Evolutionary conservation across 2,329 filamentous ascomycete species (phyloP).

Genomic region (Graphilbum fragrans): DNA sequence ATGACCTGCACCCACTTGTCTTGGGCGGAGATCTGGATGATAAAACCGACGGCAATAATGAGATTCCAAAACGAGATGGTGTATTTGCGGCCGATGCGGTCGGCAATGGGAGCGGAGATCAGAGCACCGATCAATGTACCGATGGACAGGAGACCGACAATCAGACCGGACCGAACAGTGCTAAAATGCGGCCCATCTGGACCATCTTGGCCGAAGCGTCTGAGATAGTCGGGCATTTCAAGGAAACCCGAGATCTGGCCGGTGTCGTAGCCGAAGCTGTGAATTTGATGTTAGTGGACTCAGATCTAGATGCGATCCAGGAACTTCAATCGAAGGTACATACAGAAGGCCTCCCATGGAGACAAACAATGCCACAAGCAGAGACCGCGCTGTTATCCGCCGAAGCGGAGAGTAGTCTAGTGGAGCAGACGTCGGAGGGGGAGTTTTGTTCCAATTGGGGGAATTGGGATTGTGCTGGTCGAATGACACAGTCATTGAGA

Average conservation of each 20-base stretch:
- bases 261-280: constrained; percentile 43
- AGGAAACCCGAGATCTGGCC: constrained; percentile 44
- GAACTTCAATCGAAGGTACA: neutral
- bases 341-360: constrained; percentile 11
- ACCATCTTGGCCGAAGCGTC: constrained; percentile 39
- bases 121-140: constrained; percentile 43
- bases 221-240: constrained; percentile 38
- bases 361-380: constrained; percentile 8
- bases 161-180: constrained; percentile 32
- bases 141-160: constrained; percentile 45
- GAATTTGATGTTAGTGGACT: neutral
- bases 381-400: constrained; percentile 5
- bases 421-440: constrained; percentile 1
- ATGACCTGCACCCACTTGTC: constrained; percentile 46
- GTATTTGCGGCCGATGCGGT: constrained; percentile 44
- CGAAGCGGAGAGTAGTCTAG: constrained; percentile 9
- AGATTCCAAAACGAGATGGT: constrained; percentile 39
- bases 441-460: constrained; percentile 4
- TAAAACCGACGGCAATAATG: constrained; percentile 51
- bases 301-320: neutral
- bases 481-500: constrained; percentile 3
- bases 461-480: constrained; percentile 6
- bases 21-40: constrained; percentile 51
- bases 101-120: constrained; percentile 39
- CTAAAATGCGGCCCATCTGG: constrained; percentile 25